These are phyloP conservation scores for Colletotrichum sp. DNA, from an alignment of 2,329 filamentous ascomycete genomes.

Conservation along the genomic window DNA sequence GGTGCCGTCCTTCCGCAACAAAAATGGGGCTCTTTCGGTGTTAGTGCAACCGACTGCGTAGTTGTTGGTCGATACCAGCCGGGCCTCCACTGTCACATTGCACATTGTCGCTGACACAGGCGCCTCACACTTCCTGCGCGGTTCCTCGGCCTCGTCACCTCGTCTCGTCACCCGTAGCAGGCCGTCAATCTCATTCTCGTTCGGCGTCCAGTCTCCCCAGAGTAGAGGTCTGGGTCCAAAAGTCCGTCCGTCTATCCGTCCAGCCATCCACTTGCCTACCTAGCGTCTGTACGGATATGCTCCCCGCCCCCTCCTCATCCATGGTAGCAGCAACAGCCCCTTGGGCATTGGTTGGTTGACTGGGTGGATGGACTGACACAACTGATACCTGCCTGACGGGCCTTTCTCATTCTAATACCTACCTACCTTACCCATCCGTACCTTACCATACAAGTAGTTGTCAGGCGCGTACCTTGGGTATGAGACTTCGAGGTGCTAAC, in stretches of 20 bases:
- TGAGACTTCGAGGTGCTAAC: not conserved
- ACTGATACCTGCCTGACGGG: not conserved
- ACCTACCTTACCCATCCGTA: not conserved
- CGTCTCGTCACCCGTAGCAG: not conserved
- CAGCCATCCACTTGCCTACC: not conserved
- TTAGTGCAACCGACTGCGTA: not conserved
- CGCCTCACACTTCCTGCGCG: not conserved
- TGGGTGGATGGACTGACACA: not conserved
- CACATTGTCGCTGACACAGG: conserved; percentile 1
- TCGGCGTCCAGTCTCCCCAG: not conserved
- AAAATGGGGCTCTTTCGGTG: not conserved
- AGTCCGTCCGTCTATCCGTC: not conserved
- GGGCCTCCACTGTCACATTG: not conserved
- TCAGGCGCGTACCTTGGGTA: not conserved
- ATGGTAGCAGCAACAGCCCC: not conserved
- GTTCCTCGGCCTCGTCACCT: not conserved
- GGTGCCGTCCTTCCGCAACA: conserved; percentile 10
- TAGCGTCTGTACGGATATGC: not conserved
- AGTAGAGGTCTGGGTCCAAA: not conserved
- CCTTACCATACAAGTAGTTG: not conserved
- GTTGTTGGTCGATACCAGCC: not conserved
- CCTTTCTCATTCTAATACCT: not conserved
- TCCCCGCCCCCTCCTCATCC: not conserved
- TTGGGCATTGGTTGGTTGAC: not conserved
- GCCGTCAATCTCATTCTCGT: not conserved